A percentile compares a stretch with the other conserved stretches of the same genome.
These are phyloP conservation scores for Decorospora gaudefroyi DNA, from an alignment of 2,329 filamentous ascomycete species.

Conservation along the genomic window DNA sequence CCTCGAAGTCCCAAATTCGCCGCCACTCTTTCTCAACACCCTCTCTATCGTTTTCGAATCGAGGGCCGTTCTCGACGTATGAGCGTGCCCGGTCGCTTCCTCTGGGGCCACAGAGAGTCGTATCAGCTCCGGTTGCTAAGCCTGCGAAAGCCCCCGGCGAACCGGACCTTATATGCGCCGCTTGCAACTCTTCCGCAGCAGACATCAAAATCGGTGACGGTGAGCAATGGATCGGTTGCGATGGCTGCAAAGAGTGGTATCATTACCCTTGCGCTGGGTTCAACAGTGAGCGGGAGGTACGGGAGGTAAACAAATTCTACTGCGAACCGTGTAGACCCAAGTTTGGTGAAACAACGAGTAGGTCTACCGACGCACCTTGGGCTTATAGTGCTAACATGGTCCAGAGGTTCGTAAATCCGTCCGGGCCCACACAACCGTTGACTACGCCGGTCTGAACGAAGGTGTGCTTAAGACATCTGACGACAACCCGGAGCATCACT, in stretches of 20 bases:
- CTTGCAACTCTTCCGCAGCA: conserved; percentile 61
- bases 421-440: conserved; percentile 66
- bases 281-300: conserved; percentile 65
- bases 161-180: conserved; percentile 58
- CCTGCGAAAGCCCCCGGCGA: conserved; percentile 21
- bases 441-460: conserved; percentile 70
- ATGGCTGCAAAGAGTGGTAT: conserved; percentile 70
- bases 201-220: conserved; percentile 58
- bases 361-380: conserved; percentile 34
- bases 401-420: conserved; percentile 66
- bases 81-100: conserved; percentile 43
- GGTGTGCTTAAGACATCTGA: conserved; percentile 68
- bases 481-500: conserved; percentile 68
- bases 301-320: conserved; percentile 70
- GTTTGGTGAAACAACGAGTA: conserved; percentile 66
- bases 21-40: conserved; percentile 40
- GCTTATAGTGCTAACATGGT: conserved; percentile 34
- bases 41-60: conserved; percentile 10
- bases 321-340: conserved; percentile 63
- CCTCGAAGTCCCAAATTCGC: conserved; percentile 21
- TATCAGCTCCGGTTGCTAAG: conserved; percentile 15
- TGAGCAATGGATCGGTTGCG: conserved; percentile 69
- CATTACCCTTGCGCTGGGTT: conserved; percentile 70
- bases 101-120: conserved; percentile 24
- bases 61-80: conserved; percentile 6